Evolutionary conservation across 148 eudicot genomes (phyloP).

Genomic region (Cornus suecica): DNA sequence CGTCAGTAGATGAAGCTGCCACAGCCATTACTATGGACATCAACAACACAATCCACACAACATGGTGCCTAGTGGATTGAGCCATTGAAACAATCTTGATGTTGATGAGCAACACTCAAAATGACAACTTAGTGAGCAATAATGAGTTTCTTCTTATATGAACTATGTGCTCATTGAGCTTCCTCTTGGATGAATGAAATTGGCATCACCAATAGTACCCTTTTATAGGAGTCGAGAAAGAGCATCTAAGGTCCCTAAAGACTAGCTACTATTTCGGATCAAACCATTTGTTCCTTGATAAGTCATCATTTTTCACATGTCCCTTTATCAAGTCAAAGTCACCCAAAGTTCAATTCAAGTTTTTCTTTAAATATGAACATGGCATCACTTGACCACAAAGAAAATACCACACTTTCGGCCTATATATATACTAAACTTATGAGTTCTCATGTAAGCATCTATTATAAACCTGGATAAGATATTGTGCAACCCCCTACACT

Average conservation of each 20-base stretch:
- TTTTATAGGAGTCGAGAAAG: background rate
- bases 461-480: too few species aligned
- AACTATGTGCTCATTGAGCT: too few species aligned
- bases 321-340: slow-evolving; percentile 7
- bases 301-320: slow-evolving; percentile 8
- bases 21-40: slow-evolving; percentile 23
- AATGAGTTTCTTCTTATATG: background rate
- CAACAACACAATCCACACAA: slow-evolving; percentile 31
- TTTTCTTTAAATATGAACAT: background rate
- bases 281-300: slow-evolving; percentile 1
- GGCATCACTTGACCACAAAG: background rate
- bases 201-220: background rate
- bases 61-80: slow-evolving; percentile 19
- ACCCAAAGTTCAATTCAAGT: background rate
- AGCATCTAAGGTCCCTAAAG: background rate
- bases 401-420: background rate
- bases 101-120: background rate
- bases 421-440: too few species aligned
- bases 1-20: slow-evolving; percentile 8
- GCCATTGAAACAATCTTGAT: slow-evolving; percentile 21
- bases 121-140: background rate
- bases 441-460: background rate
- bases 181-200: background rate
- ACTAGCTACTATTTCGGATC: background rate
- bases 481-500: too few species aligned